Evolutionary conservation across 306 rosid species (phyloP).

Genomic region (Castanospermum australe): DNA sequence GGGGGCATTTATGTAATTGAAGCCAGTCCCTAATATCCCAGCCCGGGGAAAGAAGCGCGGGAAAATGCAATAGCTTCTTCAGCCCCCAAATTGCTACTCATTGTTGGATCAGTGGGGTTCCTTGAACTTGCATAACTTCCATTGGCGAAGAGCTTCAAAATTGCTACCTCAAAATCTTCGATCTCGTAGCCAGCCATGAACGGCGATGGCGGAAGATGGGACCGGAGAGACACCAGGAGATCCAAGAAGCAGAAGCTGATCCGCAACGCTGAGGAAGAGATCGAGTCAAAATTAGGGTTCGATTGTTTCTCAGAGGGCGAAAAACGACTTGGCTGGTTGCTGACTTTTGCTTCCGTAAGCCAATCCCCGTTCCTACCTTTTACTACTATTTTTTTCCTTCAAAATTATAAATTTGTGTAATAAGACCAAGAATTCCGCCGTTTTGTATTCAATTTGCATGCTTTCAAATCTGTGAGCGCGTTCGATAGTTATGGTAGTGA

Average conservation of each 20-base stretch:
- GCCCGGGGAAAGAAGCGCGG: conserved; percentile 31
- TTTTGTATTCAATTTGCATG: neutral
- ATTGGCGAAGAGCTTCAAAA: neutral
- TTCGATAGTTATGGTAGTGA: neutral
- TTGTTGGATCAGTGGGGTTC: neutral
- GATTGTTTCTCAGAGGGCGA: conserved; percentile 87
- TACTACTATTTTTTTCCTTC: neutral
- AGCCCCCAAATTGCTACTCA: neutral
- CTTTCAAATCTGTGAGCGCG: neutral
- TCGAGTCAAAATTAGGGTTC: conserved; percentile 81
- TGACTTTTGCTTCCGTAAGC: conserved; percentile 75
- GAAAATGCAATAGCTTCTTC: conserved; percentile 17
- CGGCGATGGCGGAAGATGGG: conserved; percentile 56
- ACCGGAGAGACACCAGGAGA: conserved; percentile 39
- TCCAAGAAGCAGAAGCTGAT: conserved; percentile 69
- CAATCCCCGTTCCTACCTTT: neutral
- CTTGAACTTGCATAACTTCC: neutral
- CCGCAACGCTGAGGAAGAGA: conserved; percentile 83
- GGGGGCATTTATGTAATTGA: conserved; percentile 8
- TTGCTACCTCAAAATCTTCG: neutral
- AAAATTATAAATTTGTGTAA: neutral
- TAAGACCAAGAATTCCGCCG: neutral
- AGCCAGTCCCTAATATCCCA: no score
- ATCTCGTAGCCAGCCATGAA: conserved; percentile 39
- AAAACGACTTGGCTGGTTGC: conserved; percentile 90